Base-by-base conservation (phyloP, 2,329 filamentous ascomycete genomes). In the Penicillium sp. region DNA sequence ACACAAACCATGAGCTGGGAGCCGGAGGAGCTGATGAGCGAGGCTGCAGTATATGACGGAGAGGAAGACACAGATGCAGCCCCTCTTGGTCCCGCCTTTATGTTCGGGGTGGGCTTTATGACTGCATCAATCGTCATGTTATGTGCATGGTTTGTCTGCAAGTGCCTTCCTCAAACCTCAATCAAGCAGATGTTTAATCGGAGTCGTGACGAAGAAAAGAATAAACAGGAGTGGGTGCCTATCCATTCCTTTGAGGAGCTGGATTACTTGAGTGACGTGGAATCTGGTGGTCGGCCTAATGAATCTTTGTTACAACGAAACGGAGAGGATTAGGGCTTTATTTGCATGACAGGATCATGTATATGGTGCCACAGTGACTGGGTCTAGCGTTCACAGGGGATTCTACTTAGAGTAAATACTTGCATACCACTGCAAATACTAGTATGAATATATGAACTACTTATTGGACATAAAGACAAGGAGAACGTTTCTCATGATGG, bases 1-100 rank as follows among this genome's bases (percentile, higher is more conserved):
- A 63, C 64, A 4, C 33, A 44, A 8, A 18, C 58, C 1, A 43
- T 67, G 10, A 42, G 55, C 6, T 70, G 66, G 62, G 49, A 63
- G n/a, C 63, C 63, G 8, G 45, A 61, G 18, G 10, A 53, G 2
- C 39, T 53, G 7, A 49, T 54, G 2, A 14, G n/a, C 1, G 57
- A 67, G 14, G 5, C 56, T 13, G 50, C 55, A 2, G 49, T 60
- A 6, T 52, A 33, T 18, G 26, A 46, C 14, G 28, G 18, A 2
- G 49, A 48, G 8, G 43, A 37, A 3, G 55, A 51, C 19, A 1
- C 33, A 5, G 31, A 23, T 1, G 31, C 21, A 2, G 16, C 11
- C 9, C 10, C 40, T 24, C 14, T 37, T 13, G 23, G 26, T 18
- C 31, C 39, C 33, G 3, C 34, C 19, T 31, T 49, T 10, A 34